phyloP scores from a whole-genome alignment of 352 stramenopile genomes.

The Aphanomyces euteiches region DNA sequence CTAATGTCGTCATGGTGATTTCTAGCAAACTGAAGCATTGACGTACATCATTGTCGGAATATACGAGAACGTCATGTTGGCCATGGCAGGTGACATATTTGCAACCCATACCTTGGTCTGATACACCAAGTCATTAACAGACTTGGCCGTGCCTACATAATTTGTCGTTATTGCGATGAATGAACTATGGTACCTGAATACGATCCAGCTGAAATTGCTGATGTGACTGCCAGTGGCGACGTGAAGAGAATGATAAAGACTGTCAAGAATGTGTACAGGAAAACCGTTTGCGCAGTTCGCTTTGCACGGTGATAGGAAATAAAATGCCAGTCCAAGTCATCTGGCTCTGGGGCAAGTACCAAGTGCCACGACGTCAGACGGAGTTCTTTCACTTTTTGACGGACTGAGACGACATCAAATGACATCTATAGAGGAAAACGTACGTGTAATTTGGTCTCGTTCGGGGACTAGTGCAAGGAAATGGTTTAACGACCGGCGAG shows the following conservation, averaged over 20 bases:
- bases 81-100: slow-evolving; percentile 54
- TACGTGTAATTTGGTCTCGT: slow-evolving; percentile 18
- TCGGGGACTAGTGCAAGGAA: slow-evolving; percentile 73
- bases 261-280: slow-evolving; percentile 76
- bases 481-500: slow-evolving; percentile 68
- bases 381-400: slow-evolving; percentile 64
- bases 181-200: slow-evolving; percentile 25
- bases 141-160: slow-evolving; percentile 26
- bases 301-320: slow-evolving; percentile 80
- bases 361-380: slow-evolving; percentile 75
- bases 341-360: slow-evolving; percentile 64
- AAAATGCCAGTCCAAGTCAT: slow-evolving; percentile 84
- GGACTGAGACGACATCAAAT: slow-evolving; percentile 40
- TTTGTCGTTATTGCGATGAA: not conserved
- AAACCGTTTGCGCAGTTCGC: slow-evolving; percentile 58
- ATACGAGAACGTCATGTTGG: slow-evolving; percentile 38
- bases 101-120: slow-evolving; percentile 15
- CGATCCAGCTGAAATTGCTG: slow-evolving; percentile 65
- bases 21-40: too few relatives aligned
- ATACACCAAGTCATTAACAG: slow-evolving; percentile 21
- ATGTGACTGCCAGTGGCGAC: slow-evolving; percentile 78
- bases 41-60: slow-evolving; percentile 29
- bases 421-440: not conserved
- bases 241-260: slow-evolving; percentile 76
- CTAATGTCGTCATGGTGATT: slow-evolving; percentile 32